Percentiles rank a stretch among this genome's conserved stretches.
phyloP scores from a whole-genome alignment of 2,329 filamentous ascomycete species.

The Calonectria henricotiae region DNA sequence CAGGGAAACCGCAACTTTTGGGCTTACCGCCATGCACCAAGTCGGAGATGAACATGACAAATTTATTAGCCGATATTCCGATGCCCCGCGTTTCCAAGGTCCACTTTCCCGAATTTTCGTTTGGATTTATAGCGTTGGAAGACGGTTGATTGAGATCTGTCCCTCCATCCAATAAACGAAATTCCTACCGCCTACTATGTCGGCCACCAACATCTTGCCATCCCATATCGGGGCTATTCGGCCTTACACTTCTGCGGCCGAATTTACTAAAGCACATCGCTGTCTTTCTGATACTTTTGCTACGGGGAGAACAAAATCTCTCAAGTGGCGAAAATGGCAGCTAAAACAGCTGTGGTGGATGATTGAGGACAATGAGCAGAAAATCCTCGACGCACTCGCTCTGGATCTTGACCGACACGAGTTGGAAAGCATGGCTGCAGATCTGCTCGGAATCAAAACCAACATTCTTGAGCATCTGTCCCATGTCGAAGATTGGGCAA shows the following conservation, averaged over 20 bases:
- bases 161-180: not conserved
- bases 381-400: not conserved
- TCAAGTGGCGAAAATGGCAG: slow-evolving; percentile 20
- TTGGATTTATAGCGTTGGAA: not conserved
- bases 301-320: slow-evolving; percentile 1
- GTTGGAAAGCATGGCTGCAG: not conserved
- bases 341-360: slow-evolving; percentile 23
- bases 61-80: not conserved
- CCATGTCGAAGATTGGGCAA: slow-evolving; percentile 60
- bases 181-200: not conserved
- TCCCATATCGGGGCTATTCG: not conserved
- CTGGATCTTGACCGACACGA: not conserved
- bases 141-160: not conserved
- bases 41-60: not conserved
- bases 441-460: slow-evolving; percentile 47
- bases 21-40: not conserved
- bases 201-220: not conserved
- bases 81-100: not conserved
- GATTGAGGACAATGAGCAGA: slow-evolving; percentile 12
- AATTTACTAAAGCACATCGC: not conserved
- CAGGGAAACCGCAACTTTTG: not conserved
- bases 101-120: not conserved
- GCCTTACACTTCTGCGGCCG: not conserved
- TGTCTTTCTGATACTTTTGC: not conserved
- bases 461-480: slow-evolving; percentile 59